Evolutionary conservation across 108 stramenopile species (phyloP), one percentile per base, ranked within the genome.

Genomic region (Seminavis robusta): DNA sequence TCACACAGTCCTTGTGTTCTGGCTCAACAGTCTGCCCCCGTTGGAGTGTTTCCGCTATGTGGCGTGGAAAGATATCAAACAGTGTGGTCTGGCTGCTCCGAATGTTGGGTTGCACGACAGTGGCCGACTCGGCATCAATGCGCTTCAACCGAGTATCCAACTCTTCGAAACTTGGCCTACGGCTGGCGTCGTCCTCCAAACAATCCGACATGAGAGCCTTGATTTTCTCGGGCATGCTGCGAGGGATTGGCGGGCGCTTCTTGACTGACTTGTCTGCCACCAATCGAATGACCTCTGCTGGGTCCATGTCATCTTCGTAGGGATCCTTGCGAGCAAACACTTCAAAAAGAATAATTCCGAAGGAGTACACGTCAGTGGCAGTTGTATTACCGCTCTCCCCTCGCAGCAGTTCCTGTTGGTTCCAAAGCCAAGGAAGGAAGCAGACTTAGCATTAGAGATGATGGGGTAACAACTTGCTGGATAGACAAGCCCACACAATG

Each of bases 401-500:
- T 2, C 57, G 30, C 27, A 85, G 45, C 9, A 85, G 52, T 56
- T 92, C 95, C 1, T 95, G n/a, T n/a, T n/a, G n/a, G n/a, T n/a
- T n/a, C n/a, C n/a, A n/a, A n/a, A n/a, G n/a, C n/a, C n/a, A n/a
- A n/a, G 91, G 91, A 96, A 6, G 17, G 16, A 30, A 25, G 15
- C 6, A 51, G 19, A 44, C 17, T 19, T 6, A 13, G 6, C 43
- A n/a, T 44, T n/a, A 44, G 43, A n/a, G n/a, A n/a, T n/a, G n/a
- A n/a, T n/a, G n/a, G n/a, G n/a, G n/a, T n/a, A n/a, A n/a, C n/a
- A n/a, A n/a, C n/a, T n/a, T n/a, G n/a, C n/a, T n/a, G n/a, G n/a
- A n/a, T n/a, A n/a, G n/a, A n/a, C n/a, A n/a, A n/a, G n/a, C n/a
- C n/a, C n/a, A n/a, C n/a, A n/a, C n/a, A n/a, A n/a, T n/a, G n/a